Percentiles rank a stretch among this genome's conserved stretches.
phyloP scores from a whole-genome alignment of 768 basidiomycete genomes.

The Wakefieldia striispora region DNA sequence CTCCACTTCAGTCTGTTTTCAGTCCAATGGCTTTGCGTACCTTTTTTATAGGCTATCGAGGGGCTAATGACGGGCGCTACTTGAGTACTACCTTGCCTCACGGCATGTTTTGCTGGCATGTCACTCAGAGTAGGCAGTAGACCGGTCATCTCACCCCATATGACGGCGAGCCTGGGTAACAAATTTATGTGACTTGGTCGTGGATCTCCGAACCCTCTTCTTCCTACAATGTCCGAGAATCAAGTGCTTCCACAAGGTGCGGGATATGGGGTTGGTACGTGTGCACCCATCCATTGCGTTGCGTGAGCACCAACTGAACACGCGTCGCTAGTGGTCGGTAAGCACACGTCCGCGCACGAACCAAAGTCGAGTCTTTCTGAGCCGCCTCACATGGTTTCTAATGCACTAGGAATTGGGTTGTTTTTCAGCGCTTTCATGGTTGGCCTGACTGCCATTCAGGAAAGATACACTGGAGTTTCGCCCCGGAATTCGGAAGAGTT shows the following conservation, averaged over 20 bases:
- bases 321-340: slow-evolving; percentile 49
- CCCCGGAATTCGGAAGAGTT: slow-evolving; percentile 82
- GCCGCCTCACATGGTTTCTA: not conserved
- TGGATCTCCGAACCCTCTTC: too few relatives aligned
- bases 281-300: not conserved
- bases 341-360: slow-evolving; percentile 10
- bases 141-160: too few relatives aligned
- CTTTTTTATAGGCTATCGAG: too few relatives aligned
- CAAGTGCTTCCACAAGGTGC: slow-evolving; percentile 72
- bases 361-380: too few relatives aligned
- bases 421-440: slow-evolving; percentile 87
- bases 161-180: too few relatives aligned
- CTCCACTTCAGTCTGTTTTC: too few relatives aligned
- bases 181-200: too few relatives aligned
- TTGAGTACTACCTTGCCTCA: too few relatives aligned
- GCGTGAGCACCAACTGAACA: not conserved
- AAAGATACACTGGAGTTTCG: slow-evolving; percentile 80
- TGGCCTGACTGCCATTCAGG: slow-evolving; percentile 72
- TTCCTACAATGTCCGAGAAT: slow-evolving; percentile 21
- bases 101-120: too few relatives aligned
- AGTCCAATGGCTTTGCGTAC: too few relatives aligned
- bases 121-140: too few relatives aligned
- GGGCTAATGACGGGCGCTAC: too few relatives aligned
- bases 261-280: slow-evolving; percentile 79
- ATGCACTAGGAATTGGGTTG: slow-evolving; percentile 68